Base-by-base conservation (phyloP, 2,329 filamentous ascomycete species). In the Cladosporium halotolerans region DNA sequence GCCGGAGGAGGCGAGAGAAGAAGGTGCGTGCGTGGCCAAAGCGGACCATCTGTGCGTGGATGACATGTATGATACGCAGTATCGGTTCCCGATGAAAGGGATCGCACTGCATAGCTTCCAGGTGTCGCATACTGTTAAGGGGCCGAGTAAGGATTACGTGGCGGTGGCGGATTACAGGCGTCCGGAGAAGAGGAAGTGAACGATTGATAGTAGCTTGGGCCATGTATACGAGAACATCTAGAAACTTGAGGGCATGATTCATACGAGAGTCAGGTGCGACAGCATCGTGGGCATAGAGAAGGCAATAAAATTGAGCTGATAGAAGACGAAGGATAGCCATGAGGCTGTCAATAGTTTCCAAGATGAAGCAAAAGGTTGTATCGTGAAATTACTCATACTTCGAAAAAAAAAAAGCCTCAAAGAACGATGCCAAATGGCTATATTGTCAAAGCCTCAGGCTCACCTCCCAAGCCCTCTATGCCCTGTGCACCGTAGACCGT, bases 101-200 rank as follows among this genome's bases (percentile, higher is more conserved):
- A 78, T 84, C 1, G 78, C 78, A 41, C 61, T 89, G 58, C 65
- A 66, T 49, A 68, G 74, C 23, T 88, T 84, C 80, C 76, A 68
- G 31, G 73, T 86, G 42, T 77, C 73, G 49, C 88, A 89, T 61
- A 76, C 74, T 1, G 86, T 89, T 1, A 80, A 78, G 23, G 87
- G 86, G 0, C 86, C 86, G 2, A 82, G 82, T 66, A 90, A 90
- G 70, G 83, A 89, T 63, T 90, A 90, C 55, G 64, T 62, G n/a
- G 65, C 68, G 34, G 68, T 69, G 49, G 72, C 70, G 23, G 67
- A 66, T 60, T 75, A 70, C 52, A 58, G 59, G 11, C 56, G 64
- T 31, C 57, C 53, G 28, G 28, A 16, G 8, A 54, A 54, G 49
- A 28, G 4, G 23, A 28, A 28, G 7, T 28, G 23, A 28, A 28